These are phyloP conservation scores for Aureobasidium sp. DNA, from an alignment of 2,329 filamentous ascomycete genomes.

Conservation along the genomic window DNA sequence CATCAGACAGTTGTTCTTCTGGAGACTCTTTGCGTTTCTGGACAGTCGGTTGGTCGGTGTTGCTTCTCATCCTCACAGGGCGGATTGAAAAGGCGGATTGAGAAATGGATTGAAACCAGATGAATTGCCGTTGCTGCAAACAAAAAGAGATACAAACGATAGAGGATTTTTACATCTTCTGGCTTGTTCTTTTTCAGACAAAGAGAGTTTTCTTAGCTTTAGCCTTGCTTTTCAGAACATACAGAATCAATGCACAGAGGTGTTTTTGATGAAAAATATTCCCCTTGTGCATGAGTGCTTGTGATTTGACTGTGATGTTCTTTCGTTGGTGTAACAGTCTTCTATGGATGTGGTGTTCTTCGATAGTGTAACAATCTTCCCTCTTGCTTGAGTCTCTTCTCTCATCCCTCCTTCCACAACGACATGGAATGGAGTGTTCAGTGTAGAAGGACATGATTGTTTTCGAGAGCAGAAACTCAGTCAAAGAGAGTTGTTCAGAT, in stretches of 20 bases:
- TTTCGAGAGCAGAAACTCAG: too few species aligned
- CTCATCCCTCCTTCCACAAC: too few species aligned
- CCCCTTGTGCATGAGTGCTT: not conserved
- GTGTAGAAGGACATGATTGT: too few species aligned
- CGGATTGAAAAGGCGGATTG: too few species aligned
- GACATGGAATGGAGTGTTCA: too few species aligned
- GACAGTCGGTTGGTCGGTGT: not conserved
- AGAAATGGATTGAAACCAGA: not conserved
- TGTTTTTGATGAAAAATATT: not conserved
- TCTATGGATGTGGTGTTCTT: too few species aligned
- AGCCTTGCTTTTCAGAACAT: not conserved
- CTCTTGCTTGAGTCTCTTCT: too few species aligned
- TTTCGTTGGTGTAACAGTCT: too few species aligned
- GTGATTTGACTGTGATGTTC: too few species aligned
- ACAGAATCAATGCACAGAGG: not conserved
- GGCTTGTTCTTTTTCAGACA: not conserved
- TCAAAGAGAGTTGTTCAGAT: too few species aligned
- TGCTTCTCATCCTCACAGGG: not conserved
- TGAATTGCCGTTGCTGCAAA: not conserved
- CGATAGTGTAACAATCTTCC: too few species aligned
- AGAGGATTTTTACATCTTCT: too few species aligned
- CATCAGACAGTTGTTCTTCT: not conserved
- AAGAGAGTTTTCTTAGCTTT: not conserved
- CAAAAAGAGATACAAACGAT: not conserved
- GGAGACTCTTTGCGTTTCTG: not conserved